phyloP scores from a whole-genome alignment of 2,329 filamentous ascomycete genomes.

The Elsinoe batatas region DNA sequence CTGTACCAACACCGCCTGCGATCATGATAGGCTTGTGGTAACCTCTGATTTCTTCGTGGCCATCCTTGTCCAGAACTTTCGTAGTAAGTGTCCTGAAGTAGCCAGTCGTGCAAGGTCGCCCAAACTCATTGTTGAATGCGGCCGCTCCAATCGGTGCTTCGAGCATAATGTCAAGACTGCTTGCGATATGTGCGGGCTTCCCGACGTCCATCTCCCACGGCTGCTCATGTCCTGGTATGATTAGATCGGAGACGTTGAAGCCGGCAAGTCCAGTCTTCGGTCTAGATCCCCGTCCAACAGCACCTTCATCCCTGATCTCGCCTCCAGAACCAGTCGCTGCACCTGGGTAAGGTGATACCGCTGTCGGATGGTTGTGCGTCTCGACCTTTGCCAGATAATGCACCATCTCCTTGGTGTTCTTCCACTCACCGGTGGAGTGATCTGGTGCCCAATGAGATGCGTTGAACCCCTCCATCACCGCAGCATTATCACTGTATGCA shows the following conservation, averaged over 20 bases:
- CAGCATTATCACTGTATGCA: constrained; percentile 95
- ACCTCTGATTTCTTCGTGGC: constrained; percentile 63
- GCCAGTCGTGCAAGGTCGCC: constrained; percentile 75
- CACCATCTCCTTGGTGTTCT: constrained; percentile 71
- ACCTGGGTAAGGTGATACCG: constrained; percentile 85
- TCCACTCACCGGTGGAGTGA: constrained; percentile 78
- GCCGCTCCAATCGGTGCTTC: constrained; percentile 93
- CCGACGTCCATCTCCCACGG: constrained; percentile 92
- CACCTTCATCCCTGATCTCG: constrained; percentile 90
- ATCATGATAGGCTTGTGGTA: constrained; percentile 99
- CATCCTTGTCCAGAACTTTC: constrained; percentile 50
- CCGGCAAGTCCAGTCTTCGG: constrained; percentile 88
- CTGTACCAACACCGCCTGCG: constrained; percentile 87
- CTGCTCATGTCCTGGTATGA: constrained; percentile 71
- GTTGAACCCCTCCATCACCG: constrained; percentile 67
- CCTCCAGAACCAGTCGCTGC: constrained; percentile 92
- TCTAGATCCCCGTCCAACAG: constrained; percentile 82
- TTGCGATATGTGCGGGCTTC: constrained; percentile 83
- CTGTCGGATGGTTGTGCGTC: constrained; percentile 95
- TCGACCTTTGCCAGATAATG: constrained; percentile 92
- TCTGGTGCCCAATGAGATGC: constrained; percentile 81
- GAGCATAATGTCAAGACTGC: constrained; percentile 92
- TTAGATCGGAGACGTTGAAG: constrained; percentile 89
- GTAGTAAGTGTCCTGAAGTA: constrained; percentile 86
- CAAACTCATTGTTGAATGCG: constrained; percentile 96